Evolutionary conservation across 2,329 filamentous ascomycete species (phyloP).

Genomic region (Hymenoscyphus albidus): DNA sequence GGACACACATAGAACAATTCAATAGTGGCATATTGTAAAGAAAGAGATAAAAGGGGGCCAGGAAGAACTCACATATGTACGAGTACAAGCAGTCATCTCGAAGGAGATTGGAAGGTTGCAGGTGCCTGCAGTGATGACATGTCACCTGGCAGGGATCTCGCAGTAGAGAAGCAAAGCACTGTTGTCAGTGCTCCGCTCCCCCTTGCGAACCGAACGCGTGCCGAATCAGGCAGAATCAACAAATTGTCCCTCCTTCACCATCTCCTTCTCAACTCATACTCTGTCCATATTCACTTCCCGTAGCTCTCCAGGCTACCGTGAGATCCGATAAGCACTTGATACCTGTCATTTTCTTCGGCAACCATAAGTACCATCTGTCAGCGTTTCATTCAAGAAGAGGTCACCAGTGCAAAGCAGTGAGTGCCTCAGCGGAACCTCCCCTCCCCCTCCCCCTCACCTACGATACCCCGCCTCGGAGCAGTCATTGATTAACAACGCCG

Average conservation of each 20-base stretch:
- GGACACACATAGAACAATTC: no score
- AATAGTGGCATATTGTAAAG: no score
- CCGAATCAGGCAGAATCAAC: conserved; percentile 19
- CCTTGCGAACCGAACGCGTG: not conserved
- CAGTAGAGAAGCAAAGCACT: not conserved
- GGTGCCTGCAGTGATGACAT: conserved; percentile 1
- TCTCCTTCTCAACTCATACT: conserved; percentile 6
- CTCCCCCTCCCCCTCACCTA: conserved; percentile 7
- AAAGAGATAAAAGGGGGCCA: not conserved
- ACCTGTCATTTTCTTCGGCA: conserved; percentile 6
- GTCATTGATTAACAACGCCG: not conserved
- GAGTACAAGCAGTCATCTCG: not conserved
- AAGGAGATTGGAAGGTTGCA: not conserved
- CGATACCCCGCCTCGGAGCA: conserved; percentile 1
- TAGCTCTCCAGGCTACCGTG: conserved; percentile 1
- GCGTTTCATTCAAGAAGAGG: not conserved
- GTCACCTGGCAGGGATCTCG: not conserved
- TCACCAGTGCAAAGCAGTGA: not conserved
- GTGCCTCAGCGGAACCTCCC: not conserved
- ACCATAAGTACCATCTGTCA: not conserved
- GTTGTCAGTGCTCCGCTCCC: not conserved
- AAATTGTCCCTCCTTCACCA: conserved; percentile 4
- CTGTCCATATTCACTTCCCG: conserved; percentile 9
- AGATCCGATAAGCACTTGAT: not conserved
- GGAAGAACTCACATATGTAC: not conserved